Base-by-base conservation (phyloP, 805 yeast species). In the Wickerhamomyces chambardii region DNA sequence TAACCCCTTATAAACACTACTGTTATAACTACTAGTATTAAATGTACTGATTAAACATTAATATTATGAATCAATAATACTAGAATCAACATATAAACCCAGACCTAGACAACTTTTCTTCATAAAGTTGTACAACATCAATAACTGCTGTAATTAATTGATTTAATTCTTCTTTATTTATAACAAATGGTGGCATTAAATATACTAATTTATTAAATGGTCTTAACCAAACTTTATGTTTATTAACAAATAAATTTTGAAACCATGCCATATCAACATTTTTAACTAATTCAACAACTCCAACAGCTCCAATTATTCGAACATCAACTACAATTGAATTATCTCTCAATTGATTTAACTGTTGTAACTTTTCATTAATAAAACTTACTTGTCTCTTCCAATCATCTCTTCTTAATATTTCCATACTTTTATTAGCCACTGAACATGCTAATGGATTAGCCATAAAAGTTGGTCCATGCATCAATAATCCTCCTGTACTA, bases 391-490 rank as follows among this genome's bases (percentile, higher is more conserved):
- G 53, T 9, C 15, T 10, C 15, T 36, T 40, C 54, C 56, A 51
- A 2, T 41, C 35, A 12, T 46, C 50, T 35, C 45, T 40, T 33
- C 36, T 25, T 19, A 52, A 26, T 11, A 52, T 42, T n/a, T 52
- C 53, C 17, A 52, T 17, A 7, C 47, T 42, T 29, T 38, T 43
- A 30, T 36, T 39, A n/a, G 55, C 54, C 9, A 44, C 46, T 10
- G 50, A 32, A 33, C 55, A 52, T 6, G 53, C 52, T 25, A 52
- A 37, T 3, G 56, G 53, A 34, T 47, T 53, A 8, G 47, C 56
- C 51, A 47, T 50, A 32, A 50, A 53, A 0, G 58, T 53, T 18
- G 55, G 53, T 3, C 56, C 55, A 33, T 51, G 56, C 56, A 51
- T 51, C 28, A 52, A 42, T 28, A 43, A 35, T 4, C 54, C 54